Evolutionary conservation across 495 filamentous ascomycete genomes (phyloP), one percentile per base, ranked within the genome.

Genomic region (Pyronema domesticum): DNA sequence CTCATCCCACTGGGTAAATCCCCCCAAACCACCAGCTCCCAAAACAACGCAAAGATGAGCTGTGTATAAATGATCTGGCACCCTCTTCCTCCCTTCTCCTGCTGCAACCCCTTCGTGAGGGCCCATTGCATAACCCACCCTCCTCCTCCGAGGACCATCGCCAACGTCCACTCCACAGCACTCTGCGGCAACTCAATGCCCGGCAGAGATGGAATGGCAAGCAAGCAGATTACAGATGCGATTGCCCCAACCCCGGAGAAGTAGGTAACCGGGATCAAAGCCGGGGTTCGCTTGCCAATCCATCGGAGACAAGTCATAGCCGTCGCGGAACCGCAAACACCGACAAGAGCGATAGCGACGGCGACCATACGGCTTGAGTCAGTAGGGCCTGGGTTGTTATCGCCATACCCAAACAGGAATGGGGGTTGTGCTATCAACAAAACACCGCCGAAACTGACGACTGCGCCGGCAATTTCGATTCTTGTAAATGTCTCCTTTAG

Each of bases 191-290:
- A 58, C 7, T 75, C 69, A 51, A 89, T 80, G 6, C 65, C 68
- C 3, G 80, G 70, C 5, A 75, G 69, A 5, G 74, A 74, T 51
- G 74, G 72, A 0, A 67, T 67, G 36, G 72, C 61, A 13, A 66
- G 50, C 3, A 78, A 57, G 3, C 68, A 18, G 9, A 64, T 19
- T 5, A 60, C 53, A 7, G 72, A 70, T 2, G 93, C 78, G 0
- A 86, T 51, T 0, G 80, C 82, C 52, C 77, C 81, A 66, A 77
- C 81, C 0, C 71, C 69, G 9, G 82, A 80, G 59, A 95, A 95
- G 65, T 93, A 95, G 37, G 83, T 94, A 23, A 95, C 86, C 8
- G 76, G 81, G 54, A 94, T 80, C n/a, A 96, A 70, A 0, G 88
- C 79, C 64, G 95, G 88, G 0, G 85, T 82, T 2, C 86, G 76